These are phyloP conservation scores for Myxozyma melibiosi DNA, from an alignment of 805 yeast species.

Conservation along the genomic window DNA sequence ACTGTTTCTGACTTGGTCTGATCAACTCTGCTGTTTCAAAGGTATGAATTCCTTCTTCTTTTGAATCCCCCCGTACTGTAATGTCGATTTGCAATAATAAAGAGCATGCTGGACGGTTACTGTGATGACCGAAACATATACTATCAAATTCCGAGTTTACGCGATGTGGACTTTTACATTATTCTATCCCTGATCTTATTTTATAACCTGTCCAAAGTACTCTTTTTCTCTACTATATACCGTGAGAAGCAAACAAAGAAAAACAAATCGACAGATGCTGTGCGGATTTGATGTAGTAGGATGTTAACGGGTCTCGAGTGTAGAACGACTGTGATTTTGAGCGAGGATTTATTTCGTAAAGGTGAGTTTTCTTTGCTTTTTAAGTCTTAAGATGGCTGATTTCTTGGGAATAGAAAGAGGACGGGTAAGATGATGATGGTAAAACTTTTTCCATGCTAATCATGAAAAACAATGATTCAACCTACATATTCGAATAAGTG, in stretches of 20 bases:
- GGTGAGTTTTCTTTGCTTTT: neutral
- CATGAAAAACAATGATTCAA: conserved; percentile 32
- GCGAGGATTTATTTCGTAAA: no score
- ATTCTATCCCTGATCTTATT: neutral
- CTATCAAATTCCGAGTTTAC: conserved; percentile 27
- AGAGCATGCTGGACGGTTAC: neutral
- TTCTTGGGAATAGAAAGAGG: neutral
- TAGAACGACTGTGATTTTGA: no score
- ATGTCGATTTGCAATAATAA: neutral
- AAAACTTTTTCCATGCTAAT: conserved; percentile 35
- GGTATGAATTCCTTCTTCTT: neutral
- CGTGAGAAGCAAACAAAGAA: no score
- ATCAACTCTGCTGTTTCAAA: no score
- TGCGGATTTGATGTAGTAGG: no score
- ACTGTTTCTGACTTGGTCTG: no score
- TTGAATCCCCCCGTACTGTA: neutral
- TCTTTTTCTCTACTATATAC: no score
- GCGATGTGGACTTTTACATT: conserved; percentile 8
- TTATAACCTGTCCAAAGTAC: neutral
- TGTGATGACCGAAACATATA: conserved; percentile 15
- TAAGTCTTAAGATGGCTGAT: neutral
- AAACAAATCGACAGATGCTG: no score
- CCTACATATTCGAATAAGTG: conserved; percentile 20
- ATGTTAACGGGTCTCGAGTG: no score
- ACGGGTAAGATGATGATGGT: conserved; percentile 24